phyloP scores from a whole-genome alignment of 1,139 yeast genomes.

The Lodderomyces metapsilosis region DNA sequence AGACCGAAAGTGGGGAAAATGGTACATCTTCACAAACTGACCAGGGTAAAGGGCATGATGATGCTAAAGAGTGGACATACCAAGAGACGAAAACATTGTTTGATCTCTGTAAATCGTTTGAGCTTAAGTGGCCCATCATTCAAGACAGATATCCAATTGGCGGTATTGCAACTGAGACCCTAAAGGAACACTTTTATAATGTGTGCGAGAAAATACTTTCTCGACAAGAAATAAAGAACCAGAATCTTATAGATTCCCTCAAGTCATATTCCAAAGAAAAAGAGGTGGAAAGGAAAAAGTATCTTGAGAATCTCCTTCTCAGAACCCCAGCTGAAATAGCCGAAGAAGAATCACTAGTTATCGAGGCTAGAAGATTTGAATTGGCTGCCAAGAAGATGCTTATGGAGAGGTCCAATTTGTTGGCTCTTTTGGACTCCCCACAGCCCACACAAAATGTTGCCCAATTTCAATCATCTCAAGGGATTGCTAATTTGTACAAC shows the following conservation, averaged over 20 bases:
- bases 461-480: slow-evolving; percentile 85
- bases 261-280: slow-evolving; percentile 59
- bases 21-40: not conserved
- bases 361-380: slow-evolving; percentile 91
- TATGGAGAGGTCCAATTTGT: slow-evolving; percentile 74
- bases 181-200: slow-evolving; percentile 76
- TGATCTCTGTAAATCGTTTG: slow-evolving; percentile 68
- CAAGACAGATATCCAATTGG: slow-evolving; percentile 64
- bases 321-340: slow-evolving; percentile 97
- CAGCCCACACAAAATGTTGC: slow-evolving; percentile 72
- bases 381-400: slow-evolving; percentile 90
- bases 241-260: slow-evolving; percentile 48
- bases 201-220: slow-evolving; percentile 37
- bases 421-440: slow-evolving; percentile 85
- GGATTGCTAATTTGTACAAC: slow-evolving; percentile 81
- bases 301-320: slow-evolving; percentile 69
- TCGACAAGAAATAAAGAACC: slow-evolving; percentile 48
- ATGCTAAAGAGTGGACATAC: slow-evolving; percentile 54
- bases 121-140: slow-evolving; percentile 84
- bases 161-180: slow-evolving; percentile 62
- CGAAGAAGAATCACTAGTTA: slow-evolving; percentile 90
- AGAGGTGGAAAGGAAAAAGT: slow-evolving; percentile 78
- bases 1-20: slow-evolving; percentile 4
- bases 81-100: slow-evolving; percentile 78
- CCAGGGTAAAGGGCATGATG: slow-evolving; percentile 8